These are phyloP conservation scores for Argentina anserina DNA, from an alignment of 306 rosid genomes.

Conservation along the genomic window DNA sequence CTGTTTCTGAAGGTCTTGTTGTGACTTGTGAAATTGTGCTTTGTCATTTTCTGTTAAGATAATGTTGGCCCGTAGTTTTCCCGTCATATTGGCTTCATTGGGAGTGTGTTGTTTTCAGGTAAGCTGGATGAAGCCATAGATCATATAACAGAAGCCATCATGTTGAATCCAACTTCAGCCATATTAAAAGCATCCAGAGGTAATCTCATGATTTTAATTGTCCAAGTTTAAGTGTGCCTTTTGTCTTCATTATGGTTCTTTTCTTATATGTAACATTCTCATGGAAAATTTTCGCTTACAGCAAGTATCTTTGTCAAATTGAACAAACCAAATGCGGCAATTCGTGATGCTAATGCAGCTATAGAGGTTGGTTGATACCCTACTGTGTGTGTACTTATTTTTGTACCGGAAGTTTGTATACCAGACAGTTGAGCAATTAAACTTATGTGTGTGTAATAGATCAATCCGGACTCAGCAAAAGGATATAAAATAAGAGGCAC, in stretches of 20 bases:
- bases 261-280: slow-evolving; percentile 8
- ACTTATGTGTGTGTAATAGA: slow-evolving; percentile 37
- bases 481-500: slow-evolving; percentile 75
- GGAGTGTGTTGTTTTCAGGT: slow-evolving; percentile 38
- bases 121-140: slow-evolving; percentile 63
- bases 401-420: neutral
- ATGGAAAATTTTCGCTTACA: slow-evolving; percentile 38
- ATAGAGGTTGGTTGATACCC: slow-evolving; percentile 47
- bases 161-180: slow-evolving; percentile 73
- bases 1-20: slow-evolving; percentile 47
- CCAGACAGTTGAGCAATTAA: neutral
- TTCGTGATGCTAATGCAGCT: slow-evolving; percentile 78
- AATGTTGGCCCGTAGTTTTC: slow-evolving; percentile 3
- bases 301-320: slow-evolving; percentile 58
- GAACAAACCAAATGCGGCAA: slow-evolving; percentile 86
- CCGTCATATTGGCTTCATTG: slow-evolving; percentile 5
- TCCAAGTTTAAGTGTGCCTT: neutral
- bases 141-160: slow-evolving; percentile 67
- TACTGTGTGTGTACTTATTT: slow-evolving; percentile 9
- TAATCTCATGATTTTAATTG: slow-evolving; percentile 4
- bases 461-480: slow-evolving; percentile 83
- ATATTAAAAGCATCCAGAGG: slow-evolving; percentile 85
- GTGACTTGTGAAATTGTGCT: slow-evolving; percentile 3
- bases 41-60: neutral
- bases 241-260: neutral